A percentile compares a stretch with the other conserved stretches of the same genome.
phyloP scores from a whole-genome alignment of 129 eudicot genomes.

The Centaurea solstitialis region DNA sequence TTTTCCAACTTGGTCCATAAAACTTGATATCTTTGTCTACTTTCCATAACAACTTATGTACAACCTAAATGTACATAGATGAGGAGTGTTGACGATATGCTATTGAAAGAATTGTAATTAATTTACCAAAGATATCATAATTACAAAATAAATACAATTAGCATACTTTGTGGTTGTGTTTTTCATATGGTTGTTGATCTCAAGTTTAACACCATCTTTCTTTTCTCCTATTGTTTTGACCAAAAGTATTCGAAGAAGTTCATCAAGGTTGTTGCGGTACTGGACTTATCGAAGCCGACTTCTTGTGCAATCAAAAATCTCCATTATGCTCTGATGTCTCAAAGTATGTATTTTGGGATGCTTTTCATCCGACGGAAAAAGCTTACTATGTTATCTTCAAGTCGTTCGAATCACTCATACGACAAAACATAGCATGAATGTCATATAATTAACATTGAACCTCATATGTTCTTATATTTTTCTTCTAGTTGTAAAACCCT shows the following conservation, averaged over 20 bases:
- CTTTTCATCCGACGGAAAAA: slow-evolving; percentile 50
- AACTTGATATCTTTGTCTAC: no score
- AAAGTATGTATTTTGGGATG: slow-evolving; percentile 49
- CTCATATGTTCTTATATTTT: neutral
- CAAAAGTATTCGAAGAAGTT: slow-evolving; percentile 50
- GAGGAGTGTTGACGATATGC: neutral
- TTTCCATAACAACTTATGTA: no score
- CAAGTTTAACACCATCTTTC: neutral
- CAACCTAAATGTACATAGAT: no score
- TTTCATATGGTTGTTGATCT: neutral
- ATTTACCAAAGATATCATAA: neutral
- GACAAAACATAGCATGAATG: slow-evolving; percentile 13
- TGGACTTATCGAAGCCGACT: slow-evolving; percentile 45
- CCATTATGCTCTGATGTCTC: slow-evolving; percentile 45
- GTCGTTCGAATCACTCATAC: slow-evolving; percentile 25
- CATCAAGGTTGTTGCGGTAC: slow-evolving; percentile 57
- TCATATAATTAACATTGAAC: neutral
- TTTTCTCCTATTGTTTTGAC: neutral
- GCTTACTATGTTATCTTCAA: slow-evolving; percentile 32
- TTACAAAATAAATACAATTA: neutral
- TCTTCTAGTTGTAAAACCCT: neutral
- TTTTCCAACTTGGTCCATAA: neutral
- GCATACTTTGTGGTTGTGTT: neutral
- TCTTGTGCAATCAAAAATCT: slow-evolving; percentile 46
- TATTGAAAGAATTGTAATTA: neutral